Evolutionary conservation across 1,139 yeast species (phyloP).

Genomic region (Williopsis jadinii): DNA sequence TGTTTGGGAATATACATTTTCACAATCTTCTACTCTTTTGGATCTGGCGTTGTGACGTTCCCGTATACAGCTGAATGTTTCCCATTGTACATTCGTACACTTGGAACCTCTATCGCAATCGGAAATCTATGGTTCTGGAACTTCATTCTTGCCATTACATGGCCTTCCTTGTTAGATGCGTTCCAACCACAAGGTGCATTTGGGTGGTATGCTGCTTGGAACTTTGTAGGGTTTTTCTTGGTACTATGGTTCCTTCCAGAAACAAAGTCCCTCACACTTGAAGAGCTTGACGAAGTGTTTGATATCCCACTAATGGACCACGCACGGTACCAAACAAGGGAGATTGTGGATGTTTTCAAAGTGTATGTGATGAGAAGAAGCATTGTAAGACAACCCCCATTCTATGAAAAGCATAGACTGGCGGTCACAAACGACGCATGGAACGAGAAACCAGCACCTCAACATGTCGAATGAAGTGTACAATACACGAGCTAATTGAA

Average conservation of each 20-base stretch:
- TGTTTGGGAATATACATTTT: conserved; percentile 69
- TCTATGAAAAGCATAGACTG: conserved; percentile 48
- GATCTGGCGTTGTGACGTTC: conserved; percentile 90
- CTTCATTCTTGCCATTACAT: conserved; percentile 71
- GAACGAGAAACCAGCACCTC: conserved; percentile 37
- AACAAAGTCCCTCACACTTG: conserved; percentile 62
- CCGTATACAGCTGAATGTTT: conserved; percentile 86
- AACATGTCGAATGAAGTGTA: no score
- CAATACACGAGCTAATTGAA: no score
- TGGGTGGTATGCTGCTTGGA: conserved; percentile 88
- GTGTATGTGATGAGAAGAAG: conserved; percentile 33
- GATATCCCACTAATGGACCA: conserved; percentile 48
- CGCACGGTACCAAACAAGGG: conserved; percentile 47
- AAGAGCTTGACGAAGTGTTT: conserved; percentile 67
- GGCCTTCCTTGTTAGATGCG: conserved; percentile 66
- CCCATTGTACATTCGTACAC: conserved; percentile 76
- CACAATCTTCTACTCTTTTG: conserved; percentile 70
- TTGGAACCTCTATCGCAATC: conserved; percentile 82
- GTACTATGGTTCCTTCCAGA: conserved; percentile 65
- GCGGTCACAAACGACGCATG: conserved; percentile 55
- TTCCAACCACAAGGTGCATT: conserved; percentile 81
- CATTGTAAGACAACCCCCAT: conserved; percentile 44
- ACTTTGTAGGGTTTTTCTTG: conserved; percentile 63
- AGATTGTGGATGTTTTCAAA: conserved; percentile 38
- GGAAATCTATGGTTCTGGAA: conserved; percentile 86